These are phyloP conservation scores for Globisporangium abappressorium DNA, from an alignment of 352 stramenopile species.

Conservation along the genomic window DNA sequence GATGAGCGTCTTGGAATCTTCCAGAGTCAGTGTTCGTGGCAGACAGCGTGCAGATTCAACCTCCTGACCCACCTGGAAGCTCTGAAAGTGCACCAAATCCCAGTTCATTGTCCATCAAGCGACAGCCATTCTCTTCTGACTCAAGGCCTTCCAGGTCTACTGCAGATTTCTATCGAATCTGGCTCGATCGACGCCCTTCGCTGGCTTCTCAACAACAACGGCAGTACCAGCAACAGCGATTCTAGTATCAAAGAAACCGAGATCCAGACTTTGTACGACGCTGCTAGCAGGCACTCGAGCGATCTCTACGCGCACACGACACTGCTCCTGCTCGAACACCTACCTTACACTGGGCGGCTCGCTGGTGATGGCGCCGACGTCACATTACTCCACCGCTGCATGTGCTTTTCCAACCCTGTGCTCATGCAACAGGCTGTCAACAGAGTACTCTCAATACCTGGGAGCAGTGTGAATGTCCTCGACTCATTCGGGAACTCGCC, in stretches of 20 bases:
- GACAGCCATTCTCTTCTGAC: background rate
- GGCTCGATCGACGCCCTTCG: slow-evolving; percentile 33
- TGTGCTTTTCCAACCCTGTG: slow-evolving; percentile 29
- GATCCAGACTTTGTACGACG: slow-evolving; percentile 4
- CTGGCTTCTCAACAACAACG: slow-evolving; percentile 33
- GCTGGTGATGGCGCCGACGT: slow-evolving; percentile 41
- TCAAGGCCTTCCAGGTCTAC: background rate
- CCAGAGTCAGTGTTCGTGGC: slow-evolving; percentile 10
- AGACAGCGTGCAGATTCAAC: slow-evolving; percentile 24
- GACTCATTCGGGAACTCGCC: slow-evolving; percentile 53
- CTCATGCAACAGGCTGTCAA: slow-evolving; percentile 26
- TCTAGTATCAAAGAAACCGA: slow-evolving; percentile 12
- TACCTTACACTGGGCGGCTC: slow-evolving; percentile 35
- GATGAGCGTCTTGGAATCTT: background rate
- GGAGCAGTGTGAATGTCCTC: slow-evolving; percentile 20
- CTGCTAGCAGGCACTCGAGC: slow-evolving; percentile 29
- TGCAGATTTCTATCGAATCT: slow-evolving; percentile 27
- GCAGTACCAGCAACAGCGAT: background rate
- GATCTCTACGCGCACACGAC: slow-evolving; percentile 40
- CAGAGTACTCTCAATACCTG: slow-evolving; percentile 19
- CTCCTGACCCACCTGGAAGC: slow-evolving; percentile 35
- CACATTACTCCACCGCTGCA: slow-evolving; percentile 52
- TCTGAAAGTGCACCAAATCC: slow-evolving; percentile 20
- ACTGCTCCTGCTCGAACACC: slow-evolving; percentile 30
- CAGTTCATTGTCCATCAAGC: background rate